Percentiles rank a stretch among this genome's conserved stretches.
Conservation (phyloP, 805 yeast genomes). For the Candida incommunis region DNA sequence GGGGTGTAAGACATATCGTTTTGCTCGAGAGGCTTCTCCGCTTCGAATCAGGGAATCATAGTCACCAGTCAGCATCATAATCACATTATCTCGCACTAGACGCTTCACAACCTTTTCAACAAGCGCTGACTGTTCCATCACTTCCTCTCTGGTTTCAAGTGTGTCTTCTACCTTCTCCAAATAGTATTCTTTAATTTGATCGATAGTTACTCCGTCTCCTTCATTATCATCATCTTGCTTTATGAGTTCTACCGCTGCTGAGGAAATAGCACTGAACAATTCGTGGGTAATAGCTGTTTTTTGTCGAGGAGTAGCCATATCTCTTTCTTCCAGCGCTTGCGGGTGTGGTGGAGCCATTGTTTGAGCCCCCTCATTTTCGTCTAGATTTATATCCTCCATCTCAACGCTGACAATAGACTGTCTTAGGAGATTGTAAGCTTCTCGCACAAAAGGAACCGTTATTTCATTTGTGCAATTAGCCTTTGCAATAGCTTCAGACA, state of each 20-base stretch:
- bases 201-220: constrained; percentile 48
- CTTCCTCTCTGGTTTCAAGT: constrained; percentile 54
- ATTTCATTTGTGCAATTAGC: constrained; percentile 89
- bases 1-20: neutral
- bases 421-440: constrained; percentile 79
- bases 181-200: constrained; percentile 68
- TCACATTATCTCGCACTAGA: constrained; percentile 69
- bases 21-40: neutral
- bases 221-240: constrained; percentile 39
- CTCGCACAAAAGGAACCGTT: constrained; percentile 74
- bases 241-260: constrained; percentile 53
- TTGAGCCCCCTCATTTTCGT: constrained; percentile 35
- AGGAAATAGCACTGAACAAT: constrained; percentile 74
- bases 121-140: constrained; percentile 52
- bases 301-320: constrained; percentile 4
- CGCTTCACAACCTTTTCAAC: constrained; percentile 71
- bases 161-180: constrained; percentile 58
- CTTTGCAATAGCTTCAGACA: constrained; percentile 91
- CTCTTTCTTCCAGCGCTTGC: constrained; percentile 7
- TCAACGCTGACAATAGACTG: constrained; percentile 91
- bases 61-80: constrained; percentile 39
- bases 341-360: constrained; percentile 14
- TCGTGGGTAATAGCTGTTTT: constrained; percentile 63
- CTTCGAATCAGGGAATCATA: neutral
- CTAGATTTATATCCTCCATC: constrained; percentile 80